A percentile compares a stretch with the other conserved stretches of the same genome.
These are phyloP conservation scores for Perkinsus chesapeaki DNA, from an alignment of 169 alveolate species.

Conservation along the genomic window DNA sequence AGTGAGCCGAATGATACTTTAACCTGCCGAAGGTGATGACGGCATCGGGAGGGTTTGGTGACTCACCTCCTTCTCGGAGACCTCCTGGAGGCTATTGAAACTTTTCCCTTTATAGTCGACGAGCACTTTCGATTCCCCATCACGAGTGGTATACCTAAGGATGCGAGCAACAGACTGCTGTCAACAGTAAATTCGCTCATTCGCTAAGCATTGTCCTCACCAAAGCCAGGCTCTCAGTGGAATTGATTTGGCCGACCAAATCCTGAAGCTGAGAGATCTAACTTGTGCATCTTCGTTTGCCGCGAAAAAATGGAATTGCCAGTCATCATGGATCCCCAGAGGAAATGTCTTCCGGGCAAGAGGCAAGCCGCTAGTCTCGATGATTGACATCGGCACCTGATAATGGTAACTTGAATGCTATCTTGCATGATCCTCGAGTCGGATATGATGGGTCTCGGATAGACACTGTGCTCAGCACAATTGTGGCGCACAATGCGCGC, in stretches of 20 bases:
- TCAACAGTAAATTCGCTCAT: too few species aligned
- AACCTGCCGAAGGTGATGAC: neutral
- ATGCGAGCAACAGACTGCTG: too few species aligned
- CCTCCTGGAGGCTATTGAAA: neutral
- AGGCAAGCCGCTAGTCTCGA: neutral
- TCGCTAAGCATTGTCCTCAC: neutral
- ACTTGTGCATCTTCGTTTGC: neutral
- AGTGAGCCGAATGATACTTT: neutral
- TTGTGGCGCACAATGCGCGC: too few species aligned
- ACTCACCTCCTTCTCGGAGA: neutral
- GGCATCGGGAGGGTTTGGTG: neutral
- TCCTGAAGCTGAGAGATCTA: neutral
- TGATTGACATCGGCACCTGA: neutral
- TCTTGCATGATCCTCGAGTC: neutral
- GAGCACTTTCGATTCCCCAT: neutral
- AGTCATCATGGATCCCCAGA: neutral
- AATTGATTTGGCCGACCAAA: neutral
- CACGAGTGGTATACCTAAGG: neutral
- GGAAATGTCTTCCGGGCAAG: neutral
- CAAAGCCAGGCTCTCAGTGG: neutral
- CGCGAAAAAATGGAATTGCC: neutral
- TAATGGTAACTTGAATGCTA: neutral
- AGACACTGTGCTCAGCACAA: neutral
- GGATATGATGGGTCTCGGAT: neutral
- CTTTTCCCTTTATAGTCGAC: neutral